Percentiles rank a stretch among this genome's conserved stretches.
Conservation (phyloP, 2,329 filamentous ascomycete genomes). For the Xylaria sp. region DNA sequence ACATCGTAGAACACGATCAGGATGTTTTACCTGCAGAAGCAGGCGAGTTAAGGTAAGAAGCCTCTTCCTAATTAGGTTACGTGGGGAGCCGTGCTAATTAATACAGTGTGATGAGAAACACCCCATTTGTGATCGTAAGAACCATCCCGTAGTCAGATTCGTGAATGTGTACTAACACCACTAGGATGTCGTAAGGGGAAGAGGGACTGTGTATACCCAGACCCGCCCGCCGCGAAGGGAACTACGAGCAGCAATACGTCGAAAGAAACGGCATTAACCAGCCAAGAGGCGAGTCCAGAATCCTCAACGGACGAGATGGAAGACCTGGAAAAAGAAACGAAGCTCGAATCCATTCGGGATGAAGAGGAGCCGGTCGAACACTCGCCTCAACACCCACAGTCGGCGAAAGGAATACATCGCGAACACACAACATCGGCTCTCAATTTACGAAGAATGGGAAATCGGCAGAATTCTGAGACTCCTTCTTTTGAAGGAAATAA, state of each 20-base stretch:
- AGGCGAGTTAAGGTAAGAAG: slow-evolving; percentile 81
- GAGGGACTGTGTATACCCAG: slow-evolving; percentile 90
- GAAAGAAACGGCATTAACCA: slow-evolving; percentile 53
- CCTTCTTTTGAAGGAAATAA: slow-evolving; percentile 63
- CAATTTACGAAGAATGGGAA: slow-evolving; percentile 51
- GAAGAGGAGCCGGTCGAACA: slow-evolving; percentile 61
- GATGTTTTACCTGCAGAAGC: slow-evolving; percentile 90
- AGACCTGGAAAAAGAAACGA: slow-evolving; percentile 56
- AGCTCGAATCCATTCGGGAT: slow-evolving; percentile 66
- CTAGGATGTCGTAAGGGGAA: slow-evolving; percentile 90
- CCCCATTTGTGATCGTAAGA: slow-evolving; percentile 83
- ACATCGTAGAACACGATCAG: slow-evolving; percentile 91
- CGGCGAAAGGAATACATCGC: slow-evolving; percentile 47
- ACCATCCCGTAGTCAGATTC: slow-evolving; percentile 26
- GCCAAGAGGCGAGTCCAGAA: slow-evolving; percentile 61
- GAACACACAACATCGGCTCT: slow-evolving; percentile 55
- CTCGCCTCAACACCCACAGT: slow-evolving; percentile 40
- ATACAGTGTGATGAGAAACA: slow-evolving; percentile 88
- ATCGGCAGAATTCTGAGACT: slow-evolving; percentile 64
- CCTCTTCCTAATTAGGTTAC: neutral
- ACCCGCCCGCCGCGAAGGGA: slow-evolving; percentile 64
- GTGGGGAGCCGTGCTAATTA: slow-evolving; percentile 41
- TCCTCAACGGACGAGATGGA: slow-evolving; percentile 67
- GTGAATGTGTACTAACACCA: slow-evolving; percentile 42
- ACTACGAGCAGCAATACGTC: slow-evolving; percentile 49